These are phyloP conservation scores for Septoria linicola DNA, from an alignment of 2,329 filamentous ascomycete species.

Conservation along the genomic window DNA sequence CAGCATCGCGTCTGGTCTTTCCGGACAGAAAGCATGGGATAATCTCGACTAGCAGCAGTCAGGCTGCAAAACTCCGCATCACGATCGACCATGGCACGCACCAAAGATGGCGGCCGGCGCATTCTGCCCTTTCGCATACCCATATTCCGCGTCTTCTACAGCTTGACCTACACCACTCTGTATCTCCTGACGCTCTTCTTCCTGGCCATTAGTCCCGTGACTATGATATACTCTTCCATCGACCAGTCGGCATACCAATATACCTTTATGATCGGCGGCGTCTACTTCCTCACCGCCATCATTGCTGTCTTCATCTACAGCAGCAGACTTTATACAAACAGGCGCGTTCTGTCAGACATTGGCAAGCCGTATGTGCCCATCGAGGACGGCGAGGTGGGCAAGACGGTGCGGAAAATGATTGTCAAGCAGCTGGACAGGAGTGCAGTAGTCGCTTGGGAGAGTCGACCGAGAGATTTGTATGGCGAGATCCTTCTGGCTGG, in stretches of 20 bases:
- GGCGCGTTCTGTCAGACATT: slow-evolving; percentile 74
- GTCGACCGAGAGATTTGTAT: slow-evolving; percentile 62
- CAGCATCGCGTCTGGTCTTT: background rate
- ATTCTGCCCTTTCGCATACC: slow-evolving; percentile 48
- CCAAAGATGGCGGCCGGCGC: slow-evolving; percentile 21
- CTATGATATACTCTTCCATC: slow-evolving; percentile 74
- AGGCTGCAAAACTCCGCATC: slow-evolving; percentile 16
- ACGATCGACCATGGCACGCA: slow-evolving; percentile 20
- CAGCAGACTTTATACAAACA: slow-evolving; percentile 81
- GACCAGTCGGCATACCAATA: slow-evolving; percentile 68
- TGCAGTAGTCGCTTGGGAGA: slow-evolving; percentile 76
- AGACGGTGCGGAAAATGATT: slow-evolving; percentile 73
- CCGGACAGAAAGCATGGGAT: slow-evolving; percentile 9
- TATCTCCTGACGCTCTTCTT: slow-evolving; percentile 71
- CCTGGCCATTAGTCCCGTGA: slow-evolving; percentile 75
- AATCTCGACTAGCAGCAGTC: slow-evolving; percentile 15
- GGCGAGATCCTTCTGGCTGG: slow-evolving; percentile 36
- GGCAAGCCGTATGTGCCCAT: slow-evolving; percentile 84
- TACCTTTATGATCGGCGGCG: slow-evolving; percentile 75
- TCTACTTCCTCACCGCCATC: slow-evolving; percentile 70
- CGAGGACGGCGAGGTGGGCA: slow-evolving; percentile 77
- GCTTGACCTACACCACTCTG: slow-evolving; percentile 69
- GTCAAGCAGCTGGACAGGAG: slow-evolving; percentile 70
- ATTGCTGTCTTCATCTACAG: slow-evolving; percentile 75
- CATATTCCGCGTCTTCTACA: slow-evolving; percentile 79